Percentiles rank a stretch among this genome's conserved stretches.
These are phyloP conservation scores for Nicotiana sylvestris DNA, from an alignment of 257 asterid species.

Conservation along the genomic window DNA sequence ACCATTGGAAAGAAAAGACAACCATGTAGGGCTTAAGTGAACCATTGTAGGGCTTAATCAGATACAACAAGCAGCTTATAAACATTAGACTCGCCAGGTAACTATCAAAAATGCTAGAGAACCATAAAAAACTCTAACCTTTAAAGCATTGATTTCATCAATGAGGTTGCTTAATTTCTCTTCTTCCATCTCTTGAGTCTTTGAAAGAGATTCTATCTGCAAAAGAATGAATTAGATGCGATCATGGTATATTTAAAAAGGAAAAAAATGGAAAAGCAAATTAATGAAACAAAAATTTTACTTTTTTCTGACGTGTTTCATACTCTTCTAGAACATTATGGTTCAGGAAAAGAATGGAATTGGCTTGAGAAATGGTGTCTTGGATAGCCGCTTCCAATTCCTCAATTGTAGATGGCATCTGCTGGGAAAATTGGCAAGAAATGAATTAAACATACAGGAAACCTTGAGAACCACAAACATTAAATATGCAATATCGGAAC, in stretches of 20 bases:
- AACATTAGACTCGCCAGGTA: neutral
- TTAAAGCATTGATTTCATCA: conserved; percentile 59
- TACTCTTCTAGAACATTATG: conserved; percentile 81
- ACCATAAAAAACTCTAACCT: conserved; percentile 36
- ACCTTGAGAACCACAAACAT: neutral
- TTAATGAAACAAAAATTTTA: conserved; percentile 18
- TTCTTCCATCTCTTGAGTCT: conserved; percentile 57
- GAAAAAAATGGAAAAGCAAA: conserved; percentile 10
- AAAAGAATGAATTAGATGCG: conserved; percentile 17
- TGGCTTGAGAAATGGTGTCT: conserved; percentile 75
- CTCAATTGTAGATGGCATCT: conserved; percentile 94
- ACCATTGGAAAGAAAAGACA: neutral
- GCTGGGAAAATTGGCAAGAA: conserved; percentile 23
- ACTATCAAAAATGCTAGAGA: neutral
- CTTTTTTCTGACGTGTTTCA: conserved; percentile 75
- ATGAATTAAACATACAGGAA: conserved; percentile 12
- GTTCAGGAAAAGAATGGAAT: conserved; percentile 77
- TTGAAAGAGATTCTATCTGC: conserved; percentile 67
- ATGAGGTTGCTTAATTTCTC: conserved; percentile 40
- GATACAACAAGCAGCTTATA: neutral
- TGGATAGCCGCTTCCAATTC: conserved; percentile 82
- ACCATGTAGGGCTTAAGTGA: neutral
- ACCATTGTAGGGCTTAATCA: neutral
- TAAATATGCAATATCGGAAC: neutral
- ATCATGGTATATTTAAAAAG: neutral